phyloP scores from a whole-genome alignment of 2,329 filamentous ascomycete species.

The Ceratocystis diversiconidia region DNA sequence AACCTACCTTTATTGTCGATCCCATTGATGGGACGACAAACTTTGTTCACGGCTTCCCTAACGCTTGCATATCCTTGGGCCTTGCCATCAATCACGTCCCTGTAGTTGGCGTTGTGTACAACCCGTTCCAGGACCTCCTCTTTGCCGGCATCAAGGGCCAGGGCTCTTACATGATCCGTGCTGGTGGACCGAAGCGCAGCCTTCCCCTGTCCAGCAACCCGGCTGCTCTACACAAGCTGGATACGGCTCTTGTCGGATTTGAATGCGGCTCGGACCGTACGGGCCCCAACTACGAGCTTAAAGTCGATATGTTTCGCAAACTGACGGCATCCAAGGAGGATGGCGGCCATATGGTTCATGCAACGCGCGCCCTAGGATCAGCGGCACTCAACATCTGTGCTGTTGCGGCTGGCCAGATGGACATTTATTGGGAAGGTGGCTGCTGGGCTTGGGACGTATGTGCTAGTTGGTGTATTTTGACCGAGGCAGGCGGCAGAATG shows the following conservation, averaged over 20 bases:
- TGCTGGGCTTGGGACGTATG: constrained; percentile 81
- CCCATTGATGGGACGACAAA: constrained; percentile 75
- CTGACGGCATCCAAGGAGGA: constrained; percentile 43
- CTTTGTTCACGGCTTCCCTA: constrained; percentile 63
- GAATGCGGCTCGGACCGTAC: constrained; percentile 60
- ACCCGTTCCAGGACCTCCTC: constrained; percentile 56
- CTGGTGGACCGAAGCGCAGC: constrained; percentile 26
- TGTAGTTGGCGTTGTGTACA: constrained; percentile 62
- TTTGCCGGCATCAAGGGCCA: constrained; percentile 54
- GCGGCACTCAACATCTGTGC: constrained; percentile 63
- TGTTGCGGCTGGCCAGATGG: constrained; percentile 56
- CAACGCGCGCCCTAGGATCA: constrained; percentile 53
- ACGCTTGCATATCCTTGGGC: constrained; percentile 64
- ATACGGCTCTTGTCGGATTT: constrained; percentile 48
- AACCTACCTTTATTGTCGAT: constrained; percentile 67
- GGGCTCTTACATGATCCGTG: constrained; percentile 47
- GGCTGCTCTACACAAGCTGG: constrained; percentile 45
- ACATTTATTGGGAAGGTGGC: constrained; percentile 70
- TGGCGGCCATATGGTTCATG: constrained; percentile 65
- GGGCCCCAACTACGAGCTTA: constrained; percentile 57
- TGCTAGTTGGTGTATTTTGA: constrained; percentile 63
- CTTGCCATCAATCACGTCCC: constrained; percentile 49
- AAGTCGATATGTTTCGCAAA: constrained; percentile 49
- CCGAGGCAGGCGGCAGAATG: constrained; percentile 60
- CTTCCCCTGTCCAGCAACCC: constrained; percentile 34